These are phyloP conservation scores for Nephelium lappaceum DNA, from an alignment of 345 rosid genomes.

Conservation along the genomic window DNA sequence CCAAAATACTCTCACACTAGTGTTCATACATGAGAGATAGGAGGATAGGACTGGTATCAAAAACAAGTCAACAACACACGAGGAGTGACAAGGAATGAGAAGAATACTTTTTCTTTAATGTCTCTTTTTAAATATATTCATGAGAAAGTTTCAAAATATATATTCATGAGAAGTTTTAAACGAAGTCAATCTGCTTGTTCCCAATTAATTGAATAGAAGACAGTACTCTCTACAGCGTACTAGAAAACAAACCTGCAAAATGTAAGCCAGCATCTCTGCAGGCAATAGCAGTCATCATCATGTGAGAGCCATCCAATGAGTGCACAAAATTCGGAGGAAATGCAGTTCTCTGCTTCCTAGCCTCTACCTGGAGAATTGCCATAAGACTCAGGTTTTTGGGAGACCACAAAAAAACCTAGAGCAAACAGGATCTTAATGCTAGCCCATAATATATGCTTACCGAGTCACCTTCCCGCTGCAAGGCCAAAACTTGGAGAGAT, in stretches of 20 bases:
- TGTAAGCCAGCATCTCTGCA: slow-evolving; percentile 83
- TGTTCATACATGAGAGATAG: too few species aligned
- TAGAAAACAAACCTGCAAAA: slow-evolving; percentile 76
- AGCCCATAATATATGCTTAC: slow-evolving; percentile 46
- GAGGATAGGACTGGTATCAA: neutral
- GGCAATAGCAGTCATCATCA: slow-evolving; percentile 99
- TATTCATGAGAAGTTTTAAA: neutral
- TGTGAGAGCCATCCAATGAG: slow-evolving; percentile 95
- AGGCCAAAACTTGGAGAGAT: slow-evolving; percentile 87
- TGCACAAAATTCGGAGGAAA: slow-evolving; percentile 98
- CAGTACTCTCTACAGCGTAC: slow-evolving; percentile 3
- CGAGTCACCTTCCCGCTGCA: slow-evolving; percentile 79
- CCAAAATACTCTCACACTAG: neutral
- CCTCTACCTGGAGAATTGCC: slow-evolving; percentile 57
- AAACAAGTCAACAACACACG: neutral
- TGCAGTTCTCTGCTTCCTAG: slow-evolving; percentile 91
- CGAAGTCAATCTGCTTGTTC: neutral
- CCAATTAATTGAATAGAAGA: neutral
- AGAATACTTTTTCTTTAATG: neutral
- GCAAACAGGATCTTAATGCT: slow-evolving; percentile 10
- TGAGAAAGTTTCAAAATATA: too few species aligned
- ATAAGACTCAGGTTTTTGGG: neutral
- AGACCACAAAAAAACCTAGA: neutral
- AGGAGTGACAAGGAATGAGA: neutral
- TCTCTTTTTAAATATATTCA: neutral